Percentiles rank a stretch among this genome's conserved stretches.
Evolutionary conservation across 352 stramenopile genomes (phyloP).

Genomic region (Globisporangium takayamanum): DNA sequence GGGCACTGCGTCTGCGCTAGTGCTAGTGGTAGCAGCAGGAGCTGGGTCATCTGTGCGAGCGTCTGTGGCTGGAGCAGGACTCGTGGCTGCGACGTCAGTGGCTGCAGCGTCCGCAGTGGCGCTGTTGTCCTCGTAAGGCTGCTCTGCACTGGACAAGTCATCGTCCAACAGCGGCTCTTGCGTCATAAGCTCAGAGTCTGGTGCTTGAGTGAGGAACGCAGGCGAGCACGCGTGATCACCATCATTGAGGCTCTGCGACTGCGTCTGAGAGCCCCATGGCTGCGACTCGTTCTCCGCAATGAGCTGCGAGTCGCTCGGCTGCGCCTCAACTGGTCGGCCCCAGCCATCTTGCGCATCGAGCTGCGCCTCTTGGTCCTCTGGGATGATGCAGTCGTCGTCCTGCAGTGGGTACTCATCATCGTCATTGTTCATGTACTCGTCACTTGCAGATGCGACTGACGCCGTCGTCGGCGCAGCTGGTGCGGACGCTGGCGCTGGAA

Average conservation of each 20-base stretch:
- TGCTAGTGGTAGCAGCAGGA: not conserved
- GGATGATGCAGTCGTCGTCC: slow-evolving; percentile 57
- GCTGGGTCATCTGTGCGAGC: not conserved
- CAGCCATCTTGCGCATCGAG: slow-evolving; percentile 55
- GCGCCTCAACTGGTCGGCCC: slow-evolving; percentile 11
- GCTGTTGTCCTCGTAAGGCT: no score
- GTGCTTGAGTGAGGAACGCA: no score
- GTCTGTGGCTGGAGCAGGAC: no score
- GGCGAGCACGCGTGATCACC: no score
- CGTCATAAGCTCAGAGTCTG: no score
- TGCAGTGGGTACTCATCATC: slow-evolving; percentile 37
- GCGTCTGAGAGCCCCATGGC: slow-evolving; percentile 11
- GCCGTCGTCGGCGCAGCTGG: no score
- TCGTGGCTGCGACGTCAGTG: no score
- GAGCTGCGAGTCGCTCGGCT: slow-evolving; percentile 56
- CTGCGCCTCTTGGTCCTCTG: slow-evolving; percentile 48
- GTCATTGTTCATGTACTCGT: slow-evolving; percentile 14
- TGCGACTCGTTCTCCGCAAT: slow-evolving; percentile 56
- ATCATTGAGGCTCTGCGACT: slow-evolving; percentile 20
- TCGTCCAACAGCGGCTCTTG: no score
- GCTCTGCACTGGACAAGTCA: no score
- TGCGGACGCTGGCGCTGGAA: not conserved
- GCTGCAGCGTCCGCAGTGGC: no score
- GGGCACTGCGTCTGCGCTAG: slow-evolving; percentile 4
- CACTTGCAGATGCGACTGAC: not conserved